These are phyloP conservation scores for Phlebiopsis flavidoalba DNA, from an alignment of 768 basidiomycete species.

Conservation along the genomic window DNA sequence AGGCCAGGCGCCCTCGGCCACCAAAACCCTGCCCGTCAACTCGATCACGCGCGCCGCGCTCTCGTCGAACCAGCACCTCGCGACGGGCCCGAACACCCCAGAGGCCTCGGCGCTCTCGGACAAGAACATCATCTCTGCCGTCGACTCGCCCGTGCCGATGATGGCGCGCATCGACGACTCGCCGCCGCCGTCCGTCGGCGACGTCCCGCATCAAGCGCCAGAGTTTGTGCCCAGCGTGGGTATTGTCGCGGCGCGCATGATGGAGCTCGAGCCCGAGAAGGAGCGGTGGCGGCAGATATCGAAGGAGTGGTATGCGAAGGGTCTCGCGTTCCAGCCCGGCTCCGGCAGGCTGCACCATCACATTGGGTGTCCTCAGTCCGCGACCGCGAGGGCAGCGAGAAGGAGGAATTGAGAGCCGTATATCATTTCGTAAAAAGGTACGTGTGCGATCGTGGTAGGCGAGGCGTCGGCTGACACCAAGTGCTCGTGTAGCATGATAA, in stretches of 20 bases:
- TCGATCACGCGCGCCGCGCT: constrained; percentile 39
- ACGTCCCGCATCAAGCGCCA: constrained; percentile 5
- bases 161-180: constrained; percentile 25
- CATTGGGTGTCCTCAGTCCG: constrained; percentile 81
- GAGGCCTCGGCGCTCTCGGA: constrained; percentile 16
- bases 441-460: background rate
- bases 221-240: constrained; percentile 65
- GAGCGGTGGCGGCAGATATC: constrained; percentile 90
- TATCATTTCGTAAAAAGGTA: constrained; percentile 97
- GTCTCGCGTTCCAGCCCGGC: constrained; percentile 87
- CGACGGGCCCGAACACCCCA: constrained; percentile 11
- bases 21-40: constrained; percentile 43
- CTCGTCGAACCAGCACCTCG: background rate
- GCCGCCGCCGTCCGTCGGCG: constrained; percentile 21
- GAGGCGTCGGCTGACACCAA: background rate
- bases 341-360: constrained; percentile 94
- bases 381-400: constrained; percentile 76
- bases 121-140: constrained; percentile 17
- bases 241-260: constrained; percentile 68
- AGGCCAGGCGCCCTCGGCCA: constrained; percentile 29
- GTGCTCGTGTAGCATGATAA: constrained; percentile 64
- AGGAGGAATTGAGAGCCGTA: constrained; percentile 75
- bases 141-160: background rate
- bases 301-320: constrained; percentile 88
- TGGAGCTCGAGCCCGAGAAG: constrained; percentile 87